Evolutionary conservation across 2,329 filamentous ascomycete species (phyloP), one percentile per base, ranked within the genome.

Genomic region (Colletotrichum orchidophilum): DNA sequence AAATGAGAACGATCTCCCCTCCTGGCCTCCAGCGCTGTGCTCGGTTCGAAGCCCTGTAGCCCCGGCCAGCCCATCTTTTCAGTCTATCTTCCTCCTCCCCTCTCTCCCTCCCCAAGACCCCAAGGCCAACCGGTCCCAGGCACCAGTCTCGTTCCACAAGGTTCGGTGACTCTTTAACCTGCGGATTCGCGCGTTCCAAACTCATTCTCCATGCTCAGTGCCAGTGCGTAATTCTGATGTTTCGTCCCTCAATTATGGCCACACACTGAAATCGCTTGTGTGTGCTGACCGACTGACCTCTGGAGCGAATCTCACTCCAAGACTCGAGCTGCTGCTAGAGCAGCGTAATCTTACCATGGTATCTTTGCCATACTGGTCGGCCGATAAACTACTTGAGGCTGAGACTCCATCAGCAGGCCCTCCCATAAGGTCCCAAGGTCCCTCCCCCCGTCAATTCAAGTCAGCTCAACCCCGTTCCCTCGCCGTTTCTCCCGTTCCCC

Each of bases 351-450:
- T 11, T 26, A 54, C 11, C 11, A 42, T 29, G 33, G 39, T 50
- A 21, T 63, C 60, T 27, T 49, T 54, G 64, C 46, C 26, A 53
- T 71, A 64, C 64, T 55, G 53, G 29, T 49, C 46, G 52, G 64
- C 65, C 69, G 59, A 68, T 53, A 53, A 54, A 63, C 64, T 54
- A 71, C 64, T 71, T 69, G 80, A 83, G 80, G 81, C 81, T 83
- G 80, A 82, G 80, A 79, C 77, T 62, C 77, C 77, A 82, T 83
- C 81, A 83, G 81, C 81, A 83, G 82, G 81, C 77, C 77, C 75
- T 71, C 64, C 42, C 69, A 68, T 59, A 63, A 71, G 69, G 69
- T 71, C 69, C 69, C 69, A 68, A 71, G 69, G 59, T 71, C 69
- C 65, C 64, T 69, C 69, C 63, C 63, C 63, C 63, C 49, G 26